phyloP scores from a whole-genome alignment of 768 basidiomycete genomes.

The Russula brevipes region DNA sequence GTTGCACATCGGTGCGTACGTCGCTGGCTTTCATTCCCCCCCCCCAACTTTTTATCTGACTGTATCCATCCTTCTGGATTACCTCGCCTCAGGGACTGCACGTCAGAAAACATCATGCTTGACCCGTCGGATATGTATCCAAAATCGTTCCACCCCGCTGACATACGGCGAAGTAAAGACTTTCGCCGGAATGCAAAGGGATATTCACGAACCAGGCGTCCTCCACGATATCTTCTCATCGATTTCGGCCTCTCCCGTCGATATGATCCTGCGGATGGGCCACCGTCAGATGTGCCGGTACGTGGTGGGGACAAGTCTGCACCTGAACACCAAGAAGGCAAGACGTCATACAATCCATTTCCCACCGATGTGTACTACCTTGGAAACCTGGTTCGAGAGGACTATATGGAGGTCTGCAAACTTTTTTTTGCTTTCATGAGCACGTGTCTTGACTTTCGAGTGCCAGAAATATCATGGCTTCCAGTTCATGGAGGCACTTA shows the following conservation, averaged over 20 bases:
- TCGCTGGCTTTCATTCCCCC: no score
- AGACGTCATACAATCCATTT: conserved; percentile 15
- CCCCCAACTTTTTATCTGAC: background rate
- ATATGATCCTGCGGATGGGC: background rate
- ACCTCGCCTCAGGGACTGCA: conserved; percentile 7
- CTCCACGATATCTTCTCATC: conserved; percentile 10
- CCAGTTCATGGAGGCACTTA: conserved; percentile 10
- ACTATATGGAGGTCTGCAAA: background rate
- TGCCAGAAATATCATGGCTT: conserved; percentile 3
- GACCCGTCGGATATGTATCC: conserved; percentile 19
- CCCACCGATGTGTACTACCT: conserved; percentile 16
- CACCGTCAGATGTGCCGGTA: conserved; percentile 6
- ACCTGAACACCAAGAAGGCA: conserved; percentile 11
- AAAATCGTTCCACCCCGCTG: conserved; percentile 10
- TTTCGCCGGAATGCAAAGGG: conserved; percentile 2
- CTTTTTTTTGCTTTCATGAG: background rate
- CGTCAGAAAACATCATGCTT: conserved; percentile 15
- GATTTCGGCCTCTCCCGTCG: conserved; percentile 15
- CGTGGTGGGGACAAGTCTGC: conserved; percentile 20
- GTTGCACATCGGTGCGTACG: conserved; percentile 18
- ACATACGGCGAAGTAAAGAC: conserved; percentile 1
- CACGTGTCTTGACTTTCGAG: no score
- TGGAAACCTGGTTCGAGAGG: background rate
- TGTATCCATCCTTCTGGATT: background rate
- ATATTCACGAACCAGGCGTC: background rate